Percentiles rank a stretch among this genome's conserved stretches.
Conservation (phyloP, 176 grass and related monocot species). For the Melocanna baccifera region DNA sequence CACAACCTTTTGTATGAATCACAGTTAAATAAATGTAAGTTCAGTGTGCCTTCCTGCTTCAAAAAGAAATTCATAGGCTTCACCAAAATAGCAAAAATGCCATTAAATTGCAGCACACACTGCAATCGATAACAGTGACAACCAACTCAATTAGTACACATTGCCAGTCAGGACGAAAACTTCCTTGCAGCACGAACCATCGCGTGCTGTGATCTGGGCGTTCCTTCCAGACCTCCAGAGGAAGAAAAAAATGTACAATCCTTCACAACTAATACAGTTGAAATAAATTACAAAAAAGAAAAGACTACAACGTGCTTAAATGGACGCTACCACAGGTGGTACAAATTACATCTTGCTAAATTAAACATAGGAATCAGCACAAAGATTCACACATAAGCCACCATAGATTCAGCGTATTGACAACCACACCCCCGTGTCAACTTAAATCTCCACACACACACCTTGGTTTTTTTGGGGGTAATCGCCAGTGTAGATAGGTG, state of each 20-base stretch:
- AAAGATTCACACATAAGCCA: no score
- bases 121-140: neutral
- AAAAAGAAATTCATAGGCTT: neutral
- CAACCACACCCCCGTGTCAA: no score
- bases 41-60: neutral
- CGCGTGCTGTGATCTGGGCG: no score
- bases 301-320: neutral
- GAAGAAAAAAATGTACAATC: neutral
- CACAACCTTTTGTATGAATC: neutral
- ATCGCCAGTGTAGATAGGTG: no score
- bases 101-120: neutral
- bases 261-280: fast-evolving
- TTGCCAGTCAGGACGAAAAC: neutral
- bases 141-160: neutral
- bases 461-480: no score
- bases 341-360: neutral
- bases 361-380: neutral
- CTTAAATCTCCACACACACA: no score
- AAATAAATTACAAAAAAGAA: neutral
- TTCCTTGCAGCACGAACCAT: neutral
- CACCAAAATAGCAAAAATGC: neutral
- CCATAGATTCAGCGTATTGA: no score
- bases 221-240: neutral
- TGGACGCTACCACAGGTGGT: fast-evolving
- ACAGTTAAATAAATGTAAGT: no score